Evolutionary conservation across 768 basidiomycete species (phyloP), one percentile per base, ranked within the genome.

Genomic region (Naematelia encephala): DNA sequence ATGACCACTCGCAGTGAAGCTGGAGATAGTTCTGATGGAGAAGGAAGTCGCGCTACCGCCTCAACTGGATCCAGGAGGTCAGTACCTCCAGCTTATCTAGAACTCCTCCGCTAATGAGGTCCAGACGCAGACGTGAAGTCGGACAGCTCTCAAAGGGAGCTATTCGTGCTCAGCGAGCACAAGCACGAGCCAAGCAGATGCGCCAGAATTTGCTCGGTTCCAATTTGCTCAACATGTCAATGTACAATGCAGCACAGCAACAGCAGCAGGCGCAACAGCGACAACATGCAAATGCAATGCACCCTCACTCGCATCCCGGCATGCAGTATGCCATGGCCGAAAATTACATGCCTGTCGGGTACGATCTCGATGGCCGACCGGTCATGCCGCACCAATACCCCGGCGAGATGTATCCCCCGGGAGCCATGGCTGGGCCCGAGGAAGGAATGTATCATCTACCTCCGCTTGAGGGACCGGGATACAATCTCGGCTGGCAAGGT

Each of bases 131-230:
- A 29, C 63, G 72, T 22, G 68, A 73, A 25, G 65, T 56, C 14
- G 76, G 76, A 23, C 68, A 77, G 57, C 57, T 77, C 4, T 77
- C 76, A 22, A 77, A 77, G 53, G 76, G 76, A 13, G 76, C 76
- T 12, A 58, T 74, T 26, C 63, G 76, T 34, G 76, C 76, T 13
- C 67, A 75, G 49, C 56, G 64, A 49, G 70, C 74, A 12, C 66
- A 70, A 45, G 60, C 59, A 12, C 65, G 76, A 55, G 74, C 74
- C 39, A 68, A 71, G 43, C 62, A 61, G 34, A 67, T 75, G 68
- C 62, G 76, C 2, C 66, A 70, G 44, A 73, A 73, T 45, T 64
- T 74, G 22, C 68, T 77, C 49, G 75, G 74, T 13, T 57, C 62
- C 54, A 74, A 67, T 51, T 50, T 71, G 13, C 63, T 76, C 39